Evolutionary conservation across 805 yeast genomes (phyloP).

Genomic region (Metschnikowia kofuensis): DNA sequence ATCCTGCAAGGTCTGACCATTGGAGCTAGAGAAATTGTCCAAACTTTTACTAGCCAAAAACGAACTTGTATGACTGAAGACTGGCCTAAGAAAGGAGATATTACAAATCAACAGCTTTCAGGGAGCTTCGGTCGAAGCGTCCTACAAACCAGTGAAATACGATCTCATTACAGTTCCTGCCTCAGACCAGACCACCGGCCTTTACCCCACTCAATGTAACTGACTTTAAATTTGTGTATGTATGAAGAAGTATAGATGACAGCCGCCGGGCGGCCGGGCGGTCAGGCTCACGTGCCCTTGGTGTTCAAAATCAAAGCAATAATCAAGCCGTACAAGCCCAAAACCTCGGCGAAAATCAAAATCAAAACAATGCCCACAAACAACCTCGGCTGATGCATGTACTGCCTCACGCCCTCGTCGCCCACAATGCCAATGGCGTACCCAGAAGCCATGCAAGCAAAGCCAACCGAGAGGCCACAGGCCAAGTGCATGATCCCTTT

Average conservation of each 20-base stretch:
- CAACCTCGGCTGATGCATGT: conserved; percentile 82
- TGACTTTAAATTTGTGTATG: too few relatives aligned
- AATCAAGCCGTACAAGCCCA: conserved; percentile 92
- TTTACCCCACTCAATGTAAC: neutral
- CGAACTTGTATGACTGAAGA: too few relatives aligned
- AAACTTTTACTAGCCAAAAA: too few relatives aligned
- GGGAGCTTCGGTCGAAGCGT: too few relatives aligned
- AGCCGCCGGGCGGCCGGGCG: neutral
- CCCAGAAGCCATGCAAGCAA: conserved; percentile 94
- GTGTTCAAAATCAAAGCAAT: conserved; percentile 91
- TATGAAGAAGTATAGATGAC: conserved; percentile 1
- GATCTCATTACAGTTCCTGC: too few relatives aligned
- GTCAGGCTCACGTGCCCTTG: conserved; percentile 46
- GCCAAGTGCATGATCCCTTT: conserved; percentile 98
- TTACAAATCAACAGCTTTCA: too few relatives aligned
- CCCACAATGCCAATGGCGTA: conserved; percentile 95
- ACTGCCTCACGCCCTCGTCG: conserved; percentile 87
- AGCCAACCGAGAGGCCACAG: conserved; percentile 94
- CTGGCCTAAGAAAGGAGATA: too few relatives aligned
- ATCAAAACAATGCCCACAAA: conserved; percentile 89
- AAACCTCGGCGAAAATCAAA: conserved; percentile 86
- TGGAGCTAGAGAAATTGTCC: too few relatives aligned
- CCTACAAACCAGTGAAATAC: too few relatives aligned
- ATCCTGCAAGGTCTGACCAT: too few relatives aligned
- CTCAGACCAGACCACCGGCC: neutral